A percentile compares a stretch with the other conserved stretches of the same genome.
Conservation (phyloP, 2,329 filamentous ascomycete genomes). For the Fusarium sp. region DNA sequence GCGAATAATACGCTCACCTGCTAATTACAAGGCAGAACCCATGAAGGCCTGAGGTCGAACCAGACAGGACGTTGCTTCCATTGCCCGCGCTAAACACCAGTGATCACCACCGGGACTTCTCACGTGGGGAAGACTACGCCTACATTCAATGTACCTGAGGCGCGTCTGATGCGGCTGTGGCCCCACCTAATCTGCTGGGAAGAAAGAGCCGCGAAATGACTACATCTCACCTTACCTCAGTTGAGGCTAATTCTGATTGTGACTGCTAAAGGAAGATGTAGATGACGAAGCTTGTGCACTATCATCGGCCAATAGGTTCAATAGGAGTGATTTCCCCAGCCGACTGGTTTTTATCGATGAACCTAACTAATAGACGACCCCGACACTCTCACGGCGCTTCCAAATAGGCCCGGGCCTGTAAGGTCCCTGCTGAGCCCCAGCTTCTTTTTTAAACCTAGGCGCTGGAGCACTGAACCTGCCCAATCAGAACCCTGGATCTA, state of each 20-base stretch:
- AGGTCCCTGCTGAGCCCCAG: constrained; percentile 18
- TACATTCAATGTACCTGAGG: constrained; percentile 30
- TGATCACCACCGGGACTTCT: constrained; percentile 34
- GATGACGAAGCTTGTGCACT: neutral
- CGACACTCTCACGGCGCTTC: constrained; percentile 18
- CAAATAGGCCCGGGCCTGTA: constrained; percentile 3
- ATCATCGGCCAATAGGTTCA: neutral
- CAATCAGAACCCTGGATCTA: constrained; percentile 21
- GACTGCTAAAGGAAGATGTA: neutral
- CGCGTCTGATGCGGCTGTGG: constrained; percentile 42
- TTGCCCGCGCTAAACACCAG: constrained; percentile 37
- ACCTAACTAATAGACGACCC: neutral
- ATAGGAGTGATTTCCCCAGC: neutral
- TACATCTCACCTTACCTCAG: constrained; percentile 11
- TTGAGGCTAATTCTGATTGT: neutral
- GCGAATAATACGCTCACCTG: neutral
- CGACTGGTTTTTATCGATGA: neutral
- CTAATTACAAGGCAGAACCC: constrained; percentile 11
- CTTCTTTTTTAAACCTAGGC: constrained; percentile 19
- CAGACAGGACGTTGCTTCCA: constrained; percentile 24
- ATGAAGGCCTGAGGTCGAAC: constrained; percentile 40
- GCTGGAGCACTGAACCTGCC: constrained; percentile 15
- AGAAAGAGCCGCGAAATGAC: constrained; percentile 40
- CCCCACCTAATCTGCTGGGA: constrained; percentile 22
- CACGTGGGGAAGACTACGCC: constrained; percentile 4